A percentile compares a stretch with the other conserved stretches of the same genome.
Conservation (phyloP, 495 filamentous ascomycete species). For the Ascobolus immersus region DNA sequence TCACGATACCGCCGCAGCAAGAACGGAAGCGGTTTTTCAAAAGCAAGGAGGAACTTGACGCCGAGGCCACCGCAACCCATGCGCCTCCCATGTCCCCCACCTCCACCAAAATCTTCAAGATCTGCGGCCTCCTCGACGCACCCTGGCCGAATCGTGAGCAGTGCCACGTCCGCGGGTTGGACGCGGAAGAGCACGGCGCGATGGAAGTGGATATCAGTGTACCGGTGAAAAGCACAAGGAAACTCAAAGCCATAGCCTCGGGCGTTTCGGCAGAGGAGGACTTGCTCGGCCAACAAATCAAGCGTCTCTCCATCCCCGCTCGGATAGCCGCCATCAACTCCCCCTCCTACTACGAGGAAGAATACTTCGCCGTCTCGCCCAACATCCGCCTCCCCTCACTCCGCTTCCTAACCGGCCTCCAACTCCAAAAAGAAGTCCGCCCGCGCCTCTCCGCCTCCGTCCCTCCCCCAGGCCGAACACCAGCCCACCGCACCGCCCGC, state of each 20-base stretch:
- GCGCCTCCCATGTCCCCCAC: conserved; percentile 9
- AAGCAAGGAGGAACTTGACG: too few relatives aligned
- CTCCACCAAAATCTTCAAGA: conserved; percentile 23
- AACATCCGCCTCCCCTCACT: conserved; percentile 15
- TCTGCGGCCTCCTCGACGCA: conserved; percentile 33
- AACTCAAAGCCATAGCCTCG: conserved; percentile 9
- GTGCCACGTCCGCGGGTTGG: conserved; percentile 29
- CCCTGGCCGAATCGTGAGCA: conserved; percentile 47
- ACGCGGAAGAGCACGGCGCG: not conserved
- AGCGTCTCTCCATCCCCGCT: conserved; percentile 21
- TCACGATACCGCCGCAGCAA: too few relatives aligned
- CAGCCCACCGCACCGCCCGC: too few relatives aligned
- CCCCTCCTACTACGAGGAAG: conserved; percentile 5
- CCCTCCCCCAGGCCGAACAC: conserved; percentile 13
- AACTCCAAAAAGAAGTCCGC: conserved; percentile 15
- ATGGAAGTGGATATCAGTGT: not conserved
- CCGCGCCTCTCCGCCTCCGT: conserved; percentile 7
- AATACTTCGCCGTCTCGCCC: conserved; percentile 7
- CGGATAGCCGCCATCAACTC: conserved; percentile 23
- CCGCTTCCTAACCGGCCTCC: conserved; percentile 13
- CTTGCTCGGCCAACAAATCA: conserved; percentile 1
- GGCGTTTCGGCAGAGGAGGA: conserved; percentile 6
- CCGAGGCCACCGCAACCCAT: conserved; percentile 17
- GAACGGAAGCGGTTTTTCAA: too few relatives aligned
- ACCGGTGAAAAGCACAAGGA: conserved; percentile 1